Base-by-base conservation (phyloP, 1,284 basidiomycete genomes). In the Takashimella tepidaria region DNA sequence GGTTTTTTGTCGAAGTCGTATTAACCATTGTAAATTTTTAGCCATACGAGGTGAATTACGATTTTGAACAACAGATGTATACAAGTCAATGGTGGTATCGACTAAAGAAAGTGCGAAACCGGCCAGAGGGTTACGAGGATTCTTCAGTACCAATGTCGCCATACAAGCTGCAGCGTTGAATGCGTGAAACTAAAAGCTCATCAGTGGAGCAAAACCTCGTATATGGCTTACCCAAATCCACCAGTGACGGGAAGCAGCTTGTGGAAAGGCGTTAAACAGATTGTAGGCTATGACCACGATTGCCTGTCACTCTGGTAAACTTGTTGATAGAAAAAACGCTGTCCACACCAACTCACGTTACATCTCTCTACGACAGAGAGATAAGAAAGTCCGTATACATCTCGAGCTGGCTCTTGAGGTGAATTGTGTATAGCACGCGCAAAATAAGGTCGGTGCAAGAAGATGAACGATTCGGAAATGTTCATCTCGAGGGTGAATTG, bases 381-480 rank as follows among this genome's bases (percentile, higher is more conserved):
- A 45, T 55, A 60, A 1, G 58, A 51, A 13, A 51, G 49, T 2
- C 49, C 55, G 50, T 54, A 57, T 16, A 19, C 20, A 5, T 40
- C 45, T 12, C 50, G 19, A 16, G 47, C 43, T 2, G 58, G 58
- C 23, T 60, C 58, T 12, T 45, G 21, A 1, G 58, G 53, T 11
- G 26, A 40, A 8, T 54, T 51, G 16, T 53, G 41, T 12, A 60
- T 49, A 8, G 58, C 58, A n/a, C 53, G 47, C 5, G 53, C 50
- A 26, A 57, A 60, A 45, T 57, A 60, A 2, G 55, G 56, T 21
- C 58, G 42, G 19, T 54, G 49, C 5, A 60, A 47, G 46, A 55
- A 52, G 13, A 60, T 25, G 11, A 53, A 22, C 13, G 43, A 44
- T 41, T 60, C 58, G 24, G 31, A 45, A 8, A 51, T 21, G 47